Percentiles rank a stretch among this genome's conserved stretches.
Conservation (phyloP, 257 asterid species). For the Thymus mandschuricus region DNA sequence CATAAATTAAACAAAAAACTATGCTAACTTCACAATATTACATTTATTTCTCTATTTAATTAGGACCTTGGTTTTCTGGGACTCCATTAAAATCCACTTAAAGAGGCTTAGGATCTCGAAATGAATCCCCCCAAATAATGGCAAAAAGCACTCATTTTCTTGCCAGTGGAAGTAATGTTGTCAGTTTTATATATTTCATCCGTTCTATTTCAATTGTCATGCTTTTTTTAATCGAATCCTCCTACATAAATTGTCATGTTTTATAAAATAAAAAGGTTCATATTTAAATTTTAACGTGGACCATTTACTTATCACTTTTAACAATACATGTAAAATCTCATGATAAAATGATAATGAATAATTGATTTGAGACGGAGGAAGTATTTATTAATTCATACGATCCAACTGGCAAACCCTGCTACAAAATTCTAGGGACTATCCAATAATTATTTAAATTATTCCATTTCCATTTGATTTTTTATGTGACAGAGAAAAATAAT, state of each 20-base stretch:
- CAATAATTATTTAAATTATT: background rate
- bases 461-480: background rate
- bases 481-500: background rate
- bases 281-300: too few species aligned
- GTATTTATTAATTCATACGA: conserved; percentile 25
- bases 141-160: conserved; percentile 30
- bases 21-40: too few species aligned
- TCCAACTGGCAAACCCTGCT: conserved; percentile 35
- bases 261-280: too few species aligned
- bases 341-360: too few species aligned
- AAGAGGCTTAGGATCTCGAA: conserved; percentile 39
- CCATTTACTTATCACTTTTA: too few species aligned
- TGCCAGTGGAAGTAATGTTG: conserved; percentile 45
- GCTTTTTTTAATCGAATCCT: too few species aligned
- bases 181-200: background rate
- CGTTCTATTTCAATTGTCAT: too few species aligned
- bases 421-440: conserved; percentile 31
- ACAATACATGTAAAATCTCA: too few species aligned
- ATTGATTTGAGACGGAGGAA: too few species aligned
- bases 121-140: conserved; percentile 42
- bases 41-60: background rate
- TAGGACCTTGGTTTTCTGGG: conserved; percentile 29
- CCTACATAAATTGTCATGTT: too few species aligned
- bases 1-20: too few species aligned
- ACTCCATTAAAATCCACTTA: conserved; percentile 28